Evolutionary conservation across 2,329 filamentous ascomycete genomes (phyloP).

Genomic region (Sporothrix globosa): DNA sequence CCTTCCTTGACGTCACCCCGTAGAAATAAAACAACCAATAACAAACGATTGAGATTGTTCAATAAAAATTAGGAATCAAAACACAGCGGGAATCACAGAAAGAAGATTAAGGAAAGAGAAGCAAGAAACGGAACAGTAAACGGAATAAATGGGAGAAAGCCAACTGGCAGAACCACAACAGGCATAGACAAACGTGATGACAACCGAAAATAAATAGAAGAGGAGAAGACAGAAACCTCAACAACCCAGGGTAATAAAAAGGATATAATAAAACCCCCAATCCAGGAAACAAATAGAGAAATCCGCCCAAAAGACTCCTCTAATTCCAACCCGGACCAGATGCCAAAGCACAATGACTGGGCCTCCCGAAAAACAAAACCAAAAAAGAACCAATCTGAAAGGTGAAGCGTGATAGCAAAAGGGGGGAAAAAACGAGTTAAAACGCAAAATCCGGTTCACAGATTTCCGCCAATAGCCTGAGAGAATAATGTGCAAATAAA

Average conservation of each 20-base stretch:
- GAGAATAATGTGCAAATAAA: not conserved
- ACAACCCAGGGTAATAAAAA: constrained; percentile 19
- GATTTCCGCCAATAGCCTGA: constrained; percentile 2
- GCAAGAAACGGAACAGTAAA: not conserved
- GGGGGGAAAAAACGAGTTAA: not conserved
- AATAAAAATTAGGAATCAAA: not conserved
- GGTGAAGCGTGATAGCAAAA: not conserved
- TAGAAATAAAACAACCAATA: not conserved
- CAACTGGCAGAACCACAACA: not conserved
- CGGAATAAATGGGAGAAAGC: not conserved
- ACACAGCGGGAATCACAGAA: constrained; percentile 23
- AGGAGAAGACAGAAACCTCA: not conserved
- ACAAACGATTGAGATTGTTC: not conserved
- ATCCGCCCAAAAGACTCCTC: constrained; percentile 35
- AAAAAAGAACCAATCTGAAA: constrained; percentile 16
- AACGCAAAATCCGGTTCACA: not conserved
- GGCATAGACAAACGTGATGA: not conserved
- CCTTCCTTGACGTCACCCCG: not conserved
- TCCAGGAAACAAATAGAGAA: constrained; percentile 24
- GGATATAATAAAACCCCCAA: constrained; percentile 14
- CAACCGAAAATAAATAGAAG: not conserved
- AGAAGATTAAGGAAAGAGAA: not conserved
- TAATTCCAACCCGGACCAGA: constrained; percentile 31
- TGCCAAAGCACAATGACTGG: constrained; percentile 32
- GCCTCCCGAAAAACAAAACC: constrained; percentile 23